A percentile compares a stretch with the other conserved stretches of the same genome.
Evolutionary conservation across 2,329 filamentous ascomycete genomes (phyloP).

Genomic region (Celoporthe dispersa): DNA sequence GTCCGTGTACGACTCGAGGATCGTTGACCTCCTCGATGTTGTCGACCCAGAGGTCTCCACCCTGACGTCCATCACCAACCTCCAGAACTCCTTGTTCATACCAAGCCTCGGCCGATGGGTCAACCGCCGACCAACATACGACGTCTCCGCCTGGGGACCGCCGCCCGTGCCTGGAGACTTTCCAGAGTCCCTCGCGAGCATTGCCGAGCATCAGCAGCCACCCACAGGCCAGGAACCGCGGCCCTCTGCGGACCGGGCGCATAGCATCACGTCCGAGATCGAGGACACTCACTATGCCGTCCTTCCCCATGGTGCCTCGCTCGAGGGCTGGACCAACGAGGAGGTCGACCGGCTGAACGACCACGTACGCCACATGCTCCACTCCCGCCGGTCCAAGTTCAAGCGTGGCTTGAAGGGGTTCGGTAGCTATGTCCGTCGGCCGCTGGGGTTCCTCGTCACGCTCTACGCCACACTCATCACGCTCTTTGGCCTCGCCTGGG

Average conservation of each 20-base stretch:
- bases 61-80: conserved; percentile 82
- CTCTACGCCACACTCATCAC: conserved; percentile 84
- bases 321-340: conserved; percentile 75
- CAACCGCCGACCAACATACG: conserved; percentile 80
- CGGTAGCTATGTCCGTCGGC: conserved; percentile 74
- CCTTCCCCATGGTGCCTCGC: conserved; percentile 71
- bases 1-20: conserved; percentile 35
- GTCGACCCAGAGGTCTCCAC: conserved; percentile 80
- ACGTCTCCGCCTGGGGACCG: conserved; percentile 58
- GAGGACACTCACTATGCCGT: conserved; percentile 78
- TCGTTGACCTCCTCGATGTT: conserved; percentile 40
- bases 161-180: conserved; percentile 31
- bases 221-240: conserved; percentile 32
- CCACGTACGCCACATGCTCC: conserved; percentile 84
- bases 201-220: conserved; percentile 29
- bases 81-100: conserved; percentile 87
- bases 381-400: conserved; percentile 78
- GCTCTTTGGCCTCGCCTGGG: conserved; percentile 84
- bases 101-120: conserved; percentile 77
- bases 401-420: conserved; percentile 82
- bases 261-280: conserved; percentile 69
- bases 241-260: conserved; percentile 34
- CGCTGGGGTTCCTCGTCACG: conserved; percentile 82
- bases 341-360: conserved; percentile 82
- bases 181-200: conserved; percentile 34